Evolutionary conservation across 306 rosid genomes (phyloP).

Genomic region (Trifolium fragiferum): DNA sequence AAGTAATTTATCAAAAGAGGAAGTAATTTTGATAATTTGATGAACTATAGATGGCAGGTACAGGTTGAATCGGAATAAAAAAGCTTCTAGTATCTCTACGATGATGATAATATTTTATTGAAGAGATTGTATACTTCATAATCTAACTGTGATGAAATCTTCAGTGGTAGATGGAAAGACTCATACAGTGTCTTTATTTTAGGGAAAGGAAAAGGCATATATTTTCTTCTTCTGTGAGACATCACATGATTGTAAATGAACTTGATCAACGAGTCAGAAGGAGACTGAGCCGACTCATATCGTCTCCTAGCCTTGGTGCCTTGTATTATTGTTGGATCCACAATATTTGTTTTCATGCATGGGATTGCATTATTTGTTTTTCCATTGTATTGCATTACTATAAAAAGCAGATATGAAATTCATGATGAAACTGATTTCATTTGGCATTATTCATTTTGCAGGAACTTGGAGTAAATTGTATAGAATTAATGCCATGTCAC

Average conservation of each 20-base stretch:
- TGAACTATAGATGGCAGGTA: not conserved
- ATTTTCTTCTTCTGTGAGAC: slow-evolving; percentile 13
- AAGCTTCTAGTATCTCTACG: slow-evolving; percentile 1
- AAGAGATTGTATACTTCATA: slow-evolving; percentile 28
- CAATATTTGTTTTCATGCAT: slow-evolving; percentile 11
- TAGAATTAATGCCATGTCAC: slow-evolving; percentile 96
- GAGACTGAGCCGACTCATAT: slow-evolving; percentile 18
- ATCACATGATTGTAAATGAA: slow-evolving; percentile 6
- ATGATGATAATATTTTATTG: not conserved
- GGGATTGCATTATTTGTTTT: slow-evolving; percentile 17
- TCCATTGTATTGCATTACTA: not conserved
- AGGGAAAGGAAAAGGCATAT: slow-evolving; percentile 3
- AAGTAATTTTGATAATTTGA: slow-evolving; percentile 6
- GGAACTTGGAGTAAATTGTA: slow-evolving; percentile 95
- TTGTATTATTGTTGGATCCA: slow-evolving; percentile 12
- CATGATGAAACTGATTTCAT: slow-evolving; percentile 38
- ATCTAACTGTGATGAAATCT: slow-evolving; percentile 23
- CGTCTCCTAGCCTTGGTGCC: slow-evolving; percentile 24
- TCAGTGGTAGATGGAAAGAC: slow-evolving; percentile 21
- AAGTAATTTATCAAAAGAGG: no score
- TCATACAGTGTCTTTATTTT: not conserved
- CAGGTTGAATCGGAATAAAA: not conserved
- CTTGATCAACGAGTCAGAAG: slow-evolving; percentile 18
- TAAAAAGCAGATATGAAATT: slow-evolving; percentile 24
- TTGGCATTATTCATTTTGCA: slow-evolving; percentile 54